Evolutionary conservation across 495 filamentous ascomycete genomes (phyloP).

Genomic region (Cairneyella variabilis): DNA sequence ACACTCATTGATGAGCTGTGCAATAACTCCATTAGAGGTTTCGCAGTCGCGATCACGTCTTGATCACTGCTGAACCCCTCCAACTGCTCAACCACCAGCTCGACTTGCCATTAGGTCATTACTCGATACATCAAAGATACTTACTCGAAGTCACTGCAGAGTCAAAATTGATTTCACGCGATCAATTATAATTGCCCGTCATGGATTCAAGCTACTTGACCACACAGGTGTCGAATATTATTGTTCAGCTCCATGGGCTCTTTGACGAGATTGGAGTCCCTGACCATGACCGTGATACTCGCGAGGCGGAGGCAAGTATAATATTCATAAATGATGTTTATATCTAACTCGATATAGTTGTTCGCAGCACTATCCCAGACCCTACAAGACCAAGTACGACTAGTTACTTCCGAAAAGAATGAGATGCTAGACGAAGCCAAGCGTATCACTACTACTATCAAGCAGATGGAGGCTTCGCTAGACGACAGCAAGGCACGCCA

Average conservation of each 20-base stretch:
- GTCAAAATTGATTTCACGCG: not conserved
- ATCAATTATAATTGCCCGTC: conserved; percentile 4
- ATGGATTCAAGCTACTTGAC: conserved; percentile 93
- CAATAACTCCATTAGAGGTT: conserved; percentile 6
- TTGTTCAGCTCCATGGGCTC: conserved; percentile 82
- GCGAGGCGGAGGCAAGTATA: conserved; percentile 74
- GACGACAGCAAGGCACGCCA: conserved; percentile 66
- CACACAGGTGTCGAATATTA: conserved; percentile 89
- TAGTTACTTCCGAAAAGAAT: conserved; percentile 82
- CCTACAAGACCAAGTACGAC: conserved; percentile 75
- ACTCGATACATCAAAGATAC: not conserved
- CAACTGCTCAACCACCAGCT: not conserved
- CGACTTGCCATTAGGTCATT: not conserved
- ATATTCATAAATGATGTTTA: not conserved
- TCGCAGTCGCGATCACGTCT: conserved; percentile 24
- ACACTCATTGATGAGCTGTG: conserved; percentile 21
- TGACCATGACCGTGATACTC: conserved; percentile 79
- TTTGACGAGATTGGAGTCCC: conserved; percentile 96
- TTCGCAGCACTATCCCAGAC: conserved; percentile 86
- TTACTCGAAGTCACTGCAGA: not conserved
- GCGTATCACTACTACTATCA: conserved; percentile 75
- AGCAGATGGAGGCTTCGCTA: conserved; percentile 89
- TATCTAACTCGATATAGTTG: conserved; percentile 52
- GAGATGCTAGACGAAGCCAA: conserved; percentile 83
- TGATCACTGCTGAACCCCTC: conserved; percentile 15